Evolutionary conservation across 2,329 filamentous ascomycete genomes (phyloP), one percentile per base, ranked within the genome.

Genomic region (Helotiales sp.): DNA sequence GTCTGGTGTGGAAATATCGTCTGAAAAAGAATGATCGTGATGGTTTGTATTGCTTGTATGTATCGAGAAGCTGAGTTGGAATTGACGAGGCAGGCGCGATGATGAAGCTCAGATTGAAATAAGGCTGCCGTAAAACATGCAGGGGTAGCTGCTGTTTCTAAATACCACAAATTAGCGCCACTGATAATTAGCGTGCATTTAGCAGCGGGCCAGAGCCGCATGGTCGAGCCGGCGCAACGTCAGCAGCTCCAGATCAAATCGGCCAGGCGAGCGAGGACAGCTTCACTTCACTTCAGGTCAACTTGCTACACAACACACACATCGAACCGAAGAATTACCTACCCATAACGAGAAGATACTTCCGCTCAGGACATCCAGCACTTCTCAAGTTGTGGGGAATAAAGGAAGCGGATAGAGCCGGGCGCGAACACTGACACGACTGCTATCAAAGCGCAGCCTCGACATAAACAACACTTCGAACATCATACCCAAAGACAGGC

Each of bases 51-150:
- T n/a, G n/a, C n/a, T n/a, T n/a, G n/a, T n/a, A n/a, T n/a, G n/a
- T n/a, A n/a, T n/a, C n/a, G n/a, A 26, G 61, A 57, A 11, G 34
- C 32, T 37, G 54, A n/a, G n/a, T n/a, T n/a, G n/a, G n/a, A n/a
- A n/a, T n/a, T n/a, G 43, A 40, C 34, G 72, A 75, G 74, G 75
- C 74, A 76, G 74, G 73, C 69, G 70, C 69, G 74, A 63, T 74
- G 74, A 76, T 74, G 75, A 76, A 76, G 74, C 74, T 76, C 72
- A 57, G 49, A 43, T 57, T 40, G 61, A 65, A 68, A 65, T 70
- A 71, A 69, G 69, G 64, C 70, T 71, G 69, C 64, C 66, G 61
- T 64, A 69, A 55, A 61, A 45, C 50, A 13, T 28, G 37, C 58
- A 63, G 65, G 60, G 61, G 61, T 64, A 61, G 45, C 54, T 47